phyloP scores from a whole-genome alignment of 352 stramenopile genomes.

The Globisporangium viniferum region DNA sequence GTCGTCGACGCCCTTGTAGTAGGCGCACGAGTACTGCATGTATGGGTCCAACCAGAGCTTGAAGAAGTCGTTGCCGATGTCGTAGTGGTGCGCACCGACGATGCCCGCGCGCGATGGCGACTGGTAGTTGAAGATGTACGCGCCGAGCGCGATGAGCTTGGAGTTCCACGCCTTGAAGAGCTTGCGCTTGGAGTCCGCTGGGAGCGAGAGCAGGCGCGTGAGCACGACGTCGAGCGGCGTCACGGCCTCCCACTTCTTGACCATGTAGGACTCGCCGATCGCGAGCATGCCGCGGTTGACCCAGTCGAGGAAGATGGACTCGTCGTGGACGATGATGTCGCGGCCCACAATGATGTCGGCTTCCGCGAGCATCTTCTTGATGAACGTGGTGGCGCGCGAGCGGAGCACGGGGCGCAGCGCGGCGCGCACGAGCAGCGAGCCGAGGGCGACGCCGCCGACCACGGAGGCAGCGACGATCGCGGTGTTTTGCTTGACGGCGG shows the following conservation, averaged over 20 bases:
- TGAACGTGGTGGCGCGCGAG: conserved; percentile 67
- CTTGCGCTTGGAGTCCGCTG: conserved; percentile 73
- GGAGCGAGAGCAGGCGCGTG: conserved; percentile 65
- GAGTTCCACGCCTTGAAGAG: conserved; percentile 88
- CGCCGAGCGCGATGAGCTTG: conserved; percentile 71
- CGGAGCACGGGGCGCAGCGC: conserved; percentile 70
- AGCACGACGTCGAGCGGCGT: conserved; percentile 77
- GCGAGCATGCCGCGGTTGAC: conserved; percentile 79
- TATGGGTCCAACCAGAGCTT: conserved; percentile 86
- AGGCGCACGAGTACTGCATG: conserved; percentile 88
- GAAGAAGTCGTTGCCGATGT: conserved; percentile 88
- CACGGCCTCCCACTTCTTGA: conserved; percentile 83
- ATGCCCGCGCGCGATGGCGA: conserved; percentile 80
- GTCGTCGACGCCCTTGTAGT: conserved; percentile 77
- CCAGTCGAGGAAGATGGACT: conserved; percentile 86
- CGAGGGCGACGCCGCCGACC: conserved; percentile 57
- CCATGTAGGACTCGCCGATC: conserved; percentile 89
- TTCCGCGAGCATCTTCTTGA: conserved; percentile 78
- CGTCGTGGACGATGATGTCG: conserved; percentile 81
- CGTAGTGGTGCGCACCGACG: conserved; percentile 83
- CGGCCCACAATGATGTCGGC: conserved; percentile 78
- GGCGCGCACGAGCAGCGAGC: conserved; percentile 62
- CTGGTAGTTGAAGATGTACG: conserved; percentile 87
- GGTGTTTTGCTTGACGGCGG: conserved; percentile 61
- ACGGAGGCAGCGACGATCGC: conserved; percentile 64